Evolutionary conservation across 805 yeast species (phyloP), one percentile per base, ranked within the genome.

Genomic region (Wickerhamiella kazuoi): DNA sequence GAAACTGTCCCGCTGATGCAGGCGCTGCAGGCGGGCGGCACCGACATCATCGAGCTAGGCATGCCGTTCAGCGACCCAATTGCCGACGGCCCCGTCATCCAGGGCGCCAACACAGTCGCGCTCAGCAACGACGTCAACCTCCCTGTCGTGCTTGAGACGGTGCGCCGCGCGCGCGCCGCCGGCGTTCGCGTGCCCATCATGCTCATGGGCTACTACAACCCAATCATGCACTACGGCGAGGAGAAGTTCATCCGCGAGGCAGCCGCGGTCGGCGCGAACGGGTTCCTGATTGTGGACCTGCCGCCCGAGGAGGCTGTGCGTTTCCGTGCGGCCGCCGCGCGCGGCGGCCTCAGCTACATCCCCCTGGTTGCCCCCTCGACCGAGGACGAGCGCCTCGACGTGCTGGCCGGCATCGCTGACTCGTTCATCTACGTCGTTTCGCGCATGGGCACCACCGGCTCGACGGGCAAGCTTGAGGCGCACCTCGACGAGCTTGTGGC

Each of bases 81-180:
- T 57, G 99, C 97, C 26, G 99, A 90, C 59, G 99, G 99, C 36
- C 94, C 97, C 30, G 82, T 94, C 15, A 90, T 90, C 52, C 98
- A 90, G 63, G 74, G 65, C 26, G 83, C 97, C 30, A 86, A 86
- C 62, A 48, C 53, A 39, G 42, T 59, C n/a, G 90, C 98, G 16
- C 67, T 90, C 46, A 68, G 71, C 20, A 87, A 90, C 51, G 93
- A 93, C 13, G 72, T 84, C 43, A 77, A 83, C 23, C 74, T 83
- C 46, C 56, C 63, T 6, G 65, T 67, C 52, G 75, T 83, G 47
- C 62, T 90, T 44, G 84, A 33, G 14, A 55, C 82, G 34, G 81
- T 90, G 20, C 60, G 64, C 42, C 55, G 70, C 48, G 96, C 97
- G 24, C 72, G 99, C 62, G 62, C 60, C 4, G 70, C 67, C 26